Percentiles rank a stretch among this genome's conserved stretches.
Conservation (phyloP, 2,329 filamentous ascomycete genomes). For the Lasiodiplodia sp. region DNA sequence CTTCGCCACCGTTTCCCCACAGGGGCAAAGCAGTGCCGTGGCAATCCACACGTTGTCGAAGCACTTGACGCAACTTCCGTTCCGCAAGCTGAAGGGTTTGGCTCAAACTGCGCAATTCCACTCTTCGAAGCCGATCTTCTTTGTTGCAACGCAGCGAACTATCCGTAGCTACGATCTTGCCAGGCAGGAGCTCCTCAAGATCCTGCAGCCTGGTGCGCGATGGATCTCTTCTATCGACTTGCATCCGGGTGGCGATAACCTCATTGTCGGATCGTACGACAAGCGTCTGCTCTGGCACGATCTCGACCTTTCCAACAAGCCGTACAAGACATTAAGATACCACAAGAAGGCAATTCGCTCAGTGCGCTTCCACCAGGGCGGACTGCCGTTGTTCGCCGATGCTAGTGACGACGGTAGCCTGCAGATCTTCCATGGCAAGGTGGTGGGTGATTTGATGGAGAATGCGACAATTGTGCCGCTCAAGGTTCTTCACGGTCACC, state of each 20-base stretch:
- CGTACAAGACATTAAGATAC: slow-evolving; percentile 97
- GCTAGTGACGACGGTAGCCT: slow-evolving; percentile 93
- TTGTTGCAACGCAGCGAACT: slow-evolving; percentile 92
- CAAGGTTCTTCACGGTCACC: slow-evolving; percentile 91
- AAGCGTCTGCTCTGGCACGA: slow-evolving; percentile 95
- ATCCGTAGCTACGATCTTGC: slow-evolving; percentile 95
- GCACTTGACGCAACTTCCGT: slow-evolving; percentile 93
- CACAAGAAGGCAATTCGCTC: slow-evolving; percentile 90
- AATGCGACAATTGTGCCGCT: slow-evolving; percentile 96
- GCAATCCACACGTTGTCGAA: slow-evolving; percentile 95
- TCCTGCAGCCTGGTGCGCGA: slow-evolving; percentile 88
- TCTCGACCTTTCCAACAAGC: slow-evolving; percentile 85
- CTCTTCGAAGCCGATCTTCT: slow-evolving; percentile 89
- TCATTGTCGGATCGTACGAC: slow-evolving; percentile 95
- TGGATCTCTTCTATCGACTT: slow-evolving; percentile 96
- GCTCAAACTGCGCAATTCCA: slow-evolving; percentile 95
- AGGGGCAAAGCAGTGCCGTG: slow-evolving; percentile 78
- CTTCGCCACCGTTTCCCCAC: slow-evolving; percentile 87
- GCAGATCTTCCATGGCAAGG: slow-evolving; percentile 96
- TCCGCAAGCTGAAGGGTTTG: slow-evolving; percentile 76
- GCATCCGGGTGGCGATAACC: slow-evolving; percentile 90
- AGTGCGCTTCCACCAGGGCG: slow-evolving; percentile 83
- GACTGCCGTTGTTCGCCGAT: slow-evolving; percentile 87
- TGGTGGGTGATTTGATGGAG: slow-evolving; percentile 92
- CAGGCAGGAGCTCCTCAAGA: slow-evolving; percentile 89